A percentile compares a stretch with the other conserved stretches of the same genome.
Evolutionary conservation across 495 filamentous ascomycete genomes (phyloP).

Genomic region (Thermochaetoides thermophila): DNA sequence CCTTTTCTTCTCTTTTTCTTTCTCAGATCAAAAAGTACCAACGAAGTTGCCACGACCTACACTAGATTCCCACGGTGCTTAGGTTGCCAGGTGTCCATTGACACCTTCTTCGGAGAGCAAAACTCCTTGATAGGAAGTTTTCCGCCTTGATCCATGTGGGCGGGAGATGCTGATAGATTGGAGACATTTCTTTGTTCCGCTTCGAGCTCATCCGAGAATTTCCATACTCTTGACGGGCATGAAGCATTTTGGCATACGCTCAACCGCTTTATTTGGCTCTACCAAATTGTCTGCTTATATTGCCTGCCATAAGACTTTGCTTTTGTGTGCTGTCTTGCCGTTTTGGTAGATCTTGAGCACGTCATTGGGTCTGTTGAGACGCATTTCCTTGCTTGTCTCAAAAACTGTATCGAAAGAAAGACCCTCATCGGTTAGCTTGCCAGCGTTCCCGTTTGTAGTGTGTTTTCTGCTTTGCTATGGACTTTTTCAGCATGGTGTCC

Average conservation of each 20-base stretch:
- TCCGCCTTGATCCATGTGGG: conserved; percentile 23
- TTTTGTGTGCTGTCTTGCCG: neutral
- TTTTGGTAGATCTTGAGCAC: too few relatives aligned
- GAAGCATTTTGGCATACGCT: too few relatives aligned
- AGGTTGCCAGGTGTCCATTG: conserved; percentile 32
- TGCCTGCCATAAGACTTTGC: neutral
- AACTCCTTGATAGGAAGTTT: conserved; percentile 40
- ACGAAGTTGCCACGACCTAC: conserved; percentile 39
- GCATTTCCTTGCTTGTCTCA: too few relatives aligned
- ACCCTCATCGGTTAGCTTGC: too few relatives aligned
- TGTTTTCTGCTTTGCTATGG: too few relatives aligned
- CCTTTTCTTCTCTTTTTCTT: conserved; percentile 23
- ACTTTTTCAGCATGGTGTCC: too few relatives aligned
- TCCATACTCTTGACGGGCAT: neutral
- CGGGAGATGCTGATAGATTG: conserved; percentile 34
- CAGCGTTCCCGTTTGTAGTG: too few relatives aligned
- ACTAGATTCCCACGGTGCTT: conserved; percentile 34
- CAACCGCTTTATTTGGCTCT: too few relatives aligned
- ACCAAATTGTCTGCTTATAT: neutral
- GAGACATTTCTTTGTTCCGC: conserved; percentile 15
- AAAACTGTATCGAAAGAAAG: too few relatives aligned
- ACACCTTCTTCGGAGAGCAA: conserved; percentile 33
- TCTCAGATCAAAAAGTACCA: conserved; percentile 41
- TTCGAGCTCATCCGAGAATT: neutral
- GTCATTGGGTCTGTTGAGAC: too few relatives aligned